Evolutionary conservation across 257 asterid genomes (phyloP).

Genomic region (Capsicum baccatum): DNA sequence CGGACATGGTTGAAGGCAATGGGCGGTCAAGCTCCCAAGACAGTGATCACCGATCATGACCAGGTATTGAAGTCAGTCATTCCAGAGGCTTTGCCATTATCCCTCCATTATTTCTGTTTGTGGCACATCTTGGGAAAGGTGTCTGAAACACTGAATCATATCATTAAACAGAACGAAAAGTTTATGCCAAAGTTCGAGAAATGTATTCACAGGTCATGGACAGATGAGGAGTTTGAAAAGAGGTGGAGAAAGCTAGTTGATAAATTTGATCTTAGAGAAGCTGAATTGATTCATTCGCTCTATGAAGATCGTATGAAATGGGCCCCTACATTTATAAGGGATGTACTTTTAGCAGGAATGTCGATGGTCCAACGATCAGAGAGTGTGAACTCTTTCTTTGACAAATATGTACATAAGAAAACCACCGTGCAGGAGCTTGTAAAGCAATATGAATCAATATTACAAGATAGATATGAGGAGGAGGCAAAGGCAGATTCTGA

Average conservation of each 20-base stretch:
- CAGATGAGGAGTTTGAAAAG: conserved; percentile 79
- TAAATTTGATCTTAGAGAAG: conserved; percentile 72
- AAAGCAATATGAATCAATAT: conserved; percentile 74
- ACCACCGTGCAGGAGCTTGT: conserved; percentile 81
- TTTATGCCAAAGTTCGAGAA: conserved; percentile 71
- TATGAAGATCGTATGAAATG: conserved; percentile 78
- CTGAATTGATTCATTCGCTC: conserved; percentile 64
- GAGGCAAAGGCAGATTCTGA: conserved; percentile 93
- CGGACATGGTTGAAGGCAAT: conserved; percentile 84
- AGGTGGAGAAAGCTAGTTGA: conserved; percentile 83
- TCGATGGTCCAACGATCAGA: conserved; percentile 77
- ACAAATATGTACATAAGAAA: conserved; percentile 91
- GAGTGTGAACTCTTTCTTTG: conserved; percentile 85
- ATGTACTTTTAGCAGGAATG: conserved; percentile 85
- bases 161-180: conserved; percentile 71
- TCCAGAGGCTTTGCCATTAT: conserved; percentile 67
- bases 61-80: conserved; percentile 58
- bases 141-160: conserved; percentile 62
- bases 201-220: conserved; percentile 78
- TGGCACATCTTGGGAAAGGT: conserved; percentile 85
- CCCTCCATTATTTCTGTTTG: conserved; percentile 68
- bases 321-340: conserved; percentile 73
- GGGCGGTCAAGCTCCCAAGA: conserved; percentile 86
- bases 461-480: conserved; percentile 91
- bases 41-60: conserved; percentile 81